Evolutionary conservation across 305 asterid genomes (phyloP), one percentile per base, ranked within the genome.

Genomic region (Solanum aculeatissimum): DNA sequence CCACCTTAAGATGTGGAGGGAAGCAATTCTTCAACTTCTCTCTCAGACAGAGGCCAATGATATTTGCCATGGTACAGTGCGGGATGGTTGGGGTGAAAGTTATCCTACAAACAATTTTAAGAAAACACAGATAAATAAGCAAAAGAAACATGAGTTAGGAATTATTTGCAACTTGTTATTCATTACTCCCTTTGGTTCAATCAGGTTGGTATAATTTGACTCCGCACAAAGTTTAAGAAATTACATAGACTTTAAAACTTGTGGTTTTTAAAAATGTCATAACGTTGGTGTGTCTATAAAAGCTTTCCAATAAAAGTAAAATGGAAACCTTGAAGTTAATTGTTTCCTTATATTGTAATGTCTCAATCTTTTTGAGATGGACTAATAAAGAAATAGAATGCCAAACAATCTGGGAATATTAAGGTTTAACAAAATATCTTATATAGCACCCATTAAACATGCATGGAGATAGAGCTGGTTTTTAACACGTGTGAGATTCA

Each of bases 1-100:
- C 25, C 82, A 94, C 98, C 97, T 96, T 96, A 88, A 92, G 93
- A 91, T 93, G 97, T 7, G 95, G 92, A 87, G 97, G 98, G 49
- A 94, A 93, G 86, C 75, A 86, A 86, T 92, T 89, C 89, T 92
- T 96, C 89, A 96, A 81, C 83, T 94, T 96, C 91, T 91, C 96
- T 85, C 99, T 90, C 75, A 94, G 88, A 92, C 99, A 96, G 85
- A 96, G 86, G 78, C 99, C 99, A 83, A 96, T 94, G 8, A 93
- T 97, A 2, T 94, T 91, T 4, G 99, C 97, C 99, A 96, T 92
- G 90, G 90, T 94, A 93, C 99, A 94, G 82, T 96, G 98, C 89
- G 93, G 97, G 83, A 96, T 93, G 25, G 99, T 96, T 7, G 99
- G 98, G 6, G 94, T 96, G 93, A 96, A 96, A 66, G 95, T 93